A percentile compares a stretch with the other conserved stretches of the same genome.
Conservation (phyloP, 2,329 filamentous ascomycete species). For the Claviceps purpurea region DNA sequence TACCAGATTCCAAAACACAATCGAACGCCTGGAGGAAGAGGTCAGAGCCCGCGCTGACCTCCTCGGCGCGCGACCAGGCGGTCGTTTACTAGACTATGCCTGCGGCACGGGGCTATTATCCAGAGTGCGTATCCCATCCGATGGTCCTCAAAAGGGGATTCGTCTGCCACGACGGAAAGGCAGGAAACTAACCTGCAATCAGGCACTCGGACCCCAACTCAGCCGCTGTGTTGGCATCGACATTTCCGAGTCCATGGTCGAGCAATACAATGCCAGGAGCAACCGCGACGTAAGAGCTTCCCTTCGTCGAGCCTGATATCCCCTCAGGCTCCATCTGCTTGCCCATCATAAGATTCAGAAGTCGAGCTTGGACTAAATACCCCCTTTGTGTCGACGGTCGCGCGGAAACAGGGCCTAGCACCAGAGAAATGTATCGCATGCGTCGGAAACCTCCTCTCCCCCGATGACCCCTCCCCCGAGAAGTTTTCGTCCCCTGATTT, state of each 20-base stretch:
- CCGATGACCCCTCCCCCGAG: slow-evolving; percentile 32
- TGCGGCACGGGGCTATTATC: slow-evolving; percentile 59
- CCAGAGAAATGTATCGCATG: slow-evolving; percentile 40
- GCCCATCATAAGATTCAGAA: too few species aligned
- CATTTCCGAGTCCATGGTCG: slow-evolving; percentile 57
- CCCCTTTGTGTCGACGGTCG: too few species aligned
- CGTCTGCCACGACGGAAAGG: too few species aligned
- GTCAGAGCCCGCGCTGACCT: slow-evolving; percentile 42
- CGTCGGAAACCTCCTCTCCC: slow-evolving; percentile 42
- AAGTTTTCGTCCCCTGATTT: slow-evolving; percentile 48
- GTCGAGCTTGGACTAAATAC: too few species aligned
- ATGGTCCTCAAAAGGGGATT: too few species aligned
- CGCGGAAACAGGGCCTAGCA: slow-evolving; percentile 28
- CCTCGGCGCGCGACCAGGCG: slow-evolving; percentile 37
- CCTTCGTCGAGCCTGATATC: background rate
- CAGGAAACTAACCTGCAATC: background rate
- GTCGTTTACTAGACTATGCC: slow-evolving; percentile 60
- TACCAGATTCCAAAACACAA: slow-evolving; percentile 37
- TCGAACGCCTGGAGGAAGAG: slow-evolving; percentile 38
- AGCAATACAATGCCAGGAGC: slow-evolving; percentile 49
- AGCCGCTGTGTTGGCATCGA: slow-evolving; percentile 56
- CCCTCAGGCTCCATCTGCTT: too few species aligned
- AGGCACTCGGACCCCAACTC: slow-evolving; percentile 13
- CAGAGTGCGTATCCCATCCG: slow-evolving; percentile 14
- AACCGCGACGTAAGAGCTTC: slow-evolving; percentile 31